Base-by-base conservation (phyloP, 1,284 basidiomycete genomes). In the Tilletiopsis washingtonensis region DNA sequence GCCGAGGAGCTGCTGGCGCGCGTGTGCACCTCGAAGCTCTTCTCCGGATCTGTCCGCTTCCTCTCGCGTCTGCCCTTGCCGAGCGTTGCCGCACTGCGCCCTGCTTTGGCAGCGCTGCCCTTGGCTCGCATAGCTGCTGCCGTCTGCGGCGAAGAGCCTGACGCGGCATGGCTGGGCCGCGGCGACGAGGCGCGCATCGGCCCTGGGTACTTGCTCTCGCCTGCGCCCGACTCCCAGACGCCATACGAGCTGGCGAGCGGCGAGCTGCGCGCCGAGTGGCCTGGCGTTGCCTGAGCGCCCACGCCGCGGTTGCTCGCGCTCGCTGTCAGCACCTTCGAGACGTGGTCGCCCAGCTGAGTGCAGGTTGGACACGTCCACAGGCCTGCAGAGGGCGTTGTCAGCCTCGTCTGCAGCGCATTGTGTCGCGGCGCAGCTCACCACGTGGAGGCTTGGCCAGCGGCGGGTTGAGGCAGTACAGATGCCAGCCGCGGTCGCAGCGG, bases 401-500 rank as follows among this genome's bases (percentile, higher is more conserved):
- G n/a, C n/a, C n/a, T n/a, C n/a, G n/a, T n/a, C n/a, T n/a, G n/a
- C n/a, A n/a, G n/a, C n/a, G n/a, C n/a, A n/a, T 12, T 34, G 32
- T 17, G 12, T 34, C 12, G 12, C 12, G 12, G 27, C 25, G 20
- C 34, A 14, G 45, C 26, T 38, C 29, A n/a, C 61, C 61, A 20
- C 40, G 39, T 11, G 61, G 61, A 17, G 64, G 62, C 44, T 66
- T 63, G 2, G 40, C 15, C 1, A 77, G 74, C 32, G 73, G 77
- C 62, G 90, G 89, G 17, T 78, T 71, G 43, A 96, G 78, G 74
- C 91, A 96, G 64, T 86, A 82, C 76, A 84, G 83, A 74, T 98
- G 93, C 87, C 88, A 96, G 80, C 87, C 90, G 78, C 90, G 80
- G 77, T 98, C 93, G 73, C 93, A 98, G 45, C 79, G 81, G 77